Conservation (phyloP, 495 filamentous ascomycete species). For the Aspergillus sclerotioniger region DNA sequence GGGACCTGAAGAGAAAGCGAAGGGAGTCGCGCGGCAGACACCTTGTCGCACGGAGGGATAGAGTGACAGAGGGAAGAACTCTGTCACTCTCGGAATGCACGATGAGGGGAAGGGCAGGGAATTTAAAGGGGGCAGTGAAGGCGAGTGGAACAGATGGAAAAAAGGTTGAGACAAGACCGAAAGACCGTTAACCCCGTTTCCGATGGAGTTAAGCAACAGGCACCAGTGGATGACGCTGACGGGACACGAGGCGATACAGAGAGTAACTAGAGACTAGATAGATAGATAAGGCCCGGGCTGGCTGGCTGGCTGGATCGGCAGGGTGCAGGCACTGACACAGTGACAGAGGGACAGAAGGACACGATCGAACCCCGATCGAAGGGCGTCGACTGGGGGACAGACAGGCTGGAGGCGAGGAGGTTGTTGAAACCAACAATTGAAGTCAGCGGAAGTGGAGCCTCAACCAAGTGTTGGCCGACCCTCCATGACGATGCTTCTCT, state of each 20-base stretch:
- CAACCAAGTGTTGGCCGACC: neutral
- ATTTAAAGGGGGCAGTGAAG: constrained; percentile 7
- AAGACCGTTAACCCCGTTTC: constrained; percentile 23
- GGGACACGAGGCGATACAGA: constrained; percentile 3
- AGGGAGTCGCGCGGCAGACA: constrained; percentile 24
- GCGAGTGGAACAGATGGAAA: constrained; percentile 10
- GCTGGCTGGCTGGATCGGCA: neutral
- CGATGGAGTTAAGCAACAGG: constrained; percentile 14
- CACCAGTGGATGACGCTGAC: constrained; percentile 5
- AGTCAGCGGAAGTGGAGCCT: constrained; percentile 6
- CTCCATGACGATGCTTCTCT: constrained; percentile 5
- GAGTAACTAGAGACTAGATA: neutral
- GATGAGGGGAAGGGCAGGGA: neutral
- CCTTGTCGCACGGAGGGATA: constrained; percentile 18
- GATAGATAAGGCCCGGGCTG: neutral
- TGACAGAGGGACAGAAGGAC: constrained; percentile 8
- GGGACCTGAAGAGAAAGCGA: constrained; percentile 15
- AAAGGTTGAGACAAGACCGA: constrained; percentile 10
- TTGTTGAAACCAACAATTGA: neutral
- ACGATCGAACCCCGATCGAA: neutral
- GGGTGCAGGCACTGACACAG: neutral
- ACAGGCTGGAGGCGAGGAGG: constrained; percentile 3
- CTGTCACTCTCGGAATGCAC: constrained; percentile 27
- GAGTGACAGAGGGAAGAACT: constrained; percentile 24
- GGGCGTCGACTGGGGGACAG: no score